A percentile compares a stretch with the other conserved stretches of the same genome.
These are phyloP conservation scores for Cunninghamia lanceolata DNA, from an alignment of 75 land plant genomes.

Conservation along the genomic window DNA sequence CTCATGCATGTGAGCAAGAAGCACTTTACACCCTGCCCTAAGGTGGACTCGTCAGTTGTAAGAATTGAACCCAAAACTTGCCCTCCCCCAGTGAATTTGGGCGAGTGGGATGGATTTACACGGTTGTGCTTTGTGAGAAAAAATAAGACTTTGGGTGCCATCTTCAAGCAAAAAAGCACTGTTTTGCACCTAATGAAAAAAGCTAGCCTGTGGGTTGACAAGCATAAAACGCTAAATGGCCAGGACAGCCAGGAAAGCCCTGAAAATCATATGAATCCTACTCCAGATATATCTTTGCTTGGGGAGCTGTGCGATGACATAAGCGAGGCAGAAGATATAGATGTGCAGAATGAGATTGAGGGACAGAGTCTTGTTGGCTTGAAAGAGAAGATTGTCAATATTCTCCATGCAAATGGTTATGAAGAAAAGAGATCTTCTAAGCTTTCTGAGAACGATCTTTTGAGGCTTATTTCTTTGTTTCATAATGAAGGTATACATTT, in stretches of 20 bases:
- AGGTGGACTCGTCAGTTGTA: constrained; percentile 77
- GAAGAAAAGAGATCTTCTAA: constrained; percentile 79
- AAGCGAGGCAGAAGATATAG: constrained; percentile 20
- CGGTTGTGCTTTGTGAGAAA: constrained; percentile 66
- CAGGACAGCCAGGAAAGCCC: neutral
- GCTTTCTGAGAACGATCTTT: constrained; percentile 59
- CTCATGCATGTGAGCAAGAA: constrained; percentile 76
- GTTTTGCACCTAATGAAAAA: constrained; percentile 33
- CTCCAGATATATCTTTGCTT: neutral
- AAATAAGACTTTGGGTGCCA: constrained; percentile 84
- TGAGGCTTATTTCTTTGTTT: constrained; percentile 49
- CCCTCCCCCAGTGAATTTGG: constrained; percentile 46
- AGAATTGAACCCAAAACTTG: constrained; percentile 42
- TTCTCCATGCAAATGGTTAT: constrained; percentile 46
- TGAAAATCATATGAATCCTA: neutral
- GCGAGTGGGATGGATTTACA: constrained; percentile 70
- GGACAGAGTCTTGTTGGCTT: constrained; percentile 15
- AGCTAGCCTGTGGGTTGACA: neutral
- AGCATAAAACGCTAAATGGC: neutral
- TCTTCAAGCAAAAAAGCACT: constrained; percentile 68
- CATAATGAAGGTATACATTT: constrained; percentile 77
- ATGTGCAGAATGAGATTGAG: constrained; percentile 23
- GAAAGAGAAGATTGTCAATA: constrained; percentile 56
- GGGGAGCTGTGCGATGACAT: constrained; percentile 16
- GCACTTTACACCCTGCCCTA: constrained; percentile 70